Base-by-base conservation (phyloP, 495 filamentous ascomycete genomes). In the Amniculicola lignicola region DNA sequence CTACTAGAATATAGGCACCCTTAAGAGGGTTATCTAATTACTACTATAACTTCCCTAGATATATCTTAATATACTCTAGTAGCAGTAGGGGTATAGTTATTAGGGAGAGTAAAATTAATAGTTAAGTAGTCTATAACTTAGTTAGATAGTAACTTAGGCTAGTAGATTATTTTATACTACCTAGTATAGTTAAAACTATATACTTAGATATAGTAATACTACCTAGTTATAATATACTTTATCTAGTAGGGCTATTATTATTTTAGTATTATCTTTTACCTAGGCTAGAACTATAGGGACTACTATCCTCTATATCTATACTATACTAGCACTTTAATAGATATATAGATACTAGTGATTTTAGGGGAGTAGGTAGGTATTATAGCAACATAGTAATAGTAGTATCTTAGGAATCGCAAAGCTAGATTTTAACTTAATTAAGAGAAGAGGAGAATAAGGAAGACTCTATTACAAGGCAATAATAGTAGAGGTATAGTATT, bases 281-380 rank as follows among this genome's bases (percentile, higher is more conserved):
- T 45, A 25, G 51, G 51, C 51, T 54, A 27, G 51, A 54, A 39
- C 51, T 54, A n/a, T n/a, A n/a, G n/a, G n/a, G n/a, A n/a, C n/a
- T n/a, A n/a, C n/a, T n/a, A n/a, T n/a, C n/a, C n/a, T n/a, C n/a
- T n/a, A n/a, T n/a, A n/a, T n/a, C n/a, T n/a, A n/a, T n/a, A n/a
- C n/a, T n/a, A n/a, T n/a, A n/a, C n/a, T n/a, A n/a, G n/a, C n/a
- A n/a, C n/a, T n/a, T n/a, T 4, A 3, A 23, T 24, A 38, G 29
- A 41, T 15, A 25, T 42, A 38, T 52, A 14, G 25, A n/a, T n/a
- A n/a, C n/a, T n/a, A n/a, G n/a, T n/a, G n/a, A n/a, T n/a, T n/a
- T n/a, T n/a, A n/a, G n/a, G n/a, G n/a, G n/a, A n/a, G n/a, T n/a
- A n/a, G n/a, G 25, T 31, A 35, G 18, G 47, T 19, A 16, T n/a